Evolutionary conservation across 2,329 filamentous ascomycete genomes (phyloP), one percentile per base, ranked within the genome.

Genomic region (Rhynchosporium secalis): DNA sequence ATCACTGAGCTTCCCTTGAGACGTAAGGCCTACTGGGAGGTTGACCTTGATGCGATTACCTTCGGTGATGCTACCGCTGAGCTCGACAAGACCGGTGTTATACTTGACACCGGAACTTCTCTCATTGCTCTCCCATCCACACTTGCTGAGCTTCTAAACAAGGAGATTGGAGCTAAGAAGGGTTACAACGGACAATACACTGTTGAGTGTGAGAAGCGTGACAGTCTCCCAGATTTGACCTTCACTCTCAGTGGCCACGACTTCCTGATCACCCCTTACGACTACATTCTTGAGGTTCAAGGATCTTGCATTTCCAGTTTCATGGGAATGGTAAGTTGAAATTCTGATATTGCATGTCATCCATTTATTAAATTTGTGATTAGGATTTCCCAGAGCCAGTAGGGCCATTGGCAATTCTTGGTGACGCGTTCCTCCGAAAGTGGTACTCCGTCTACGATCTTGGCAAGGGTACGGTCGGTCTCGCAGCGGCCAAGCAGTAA

Each of bases 11-110:
- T 99, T 70, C 95, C 95, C 60, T 86, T 99, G 71, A 91, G 95
- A 78, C 91, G 95, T 76, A 98, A 98, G 89, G 95, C 95, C 56
- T 99, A 99, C 86, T 99, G 95, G 95, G 95, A 99, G 84, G 94
- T 99, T 61, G 93, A 98, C 73, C 87, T 99, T 65, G 89, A 98
- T 73, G 84, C 92, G 68, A 95, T 99, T 79, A 87, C 89, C 61
- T 92, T 97, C 68, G 96, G 95, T 72, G 84, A 93, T 58, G 86
- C 90, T 74, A 88, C 86, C 69, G 93, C 93, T 65, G 90, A 96
- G 77, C 87, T 98, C 68, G 94, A 98, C 69, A 86, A 91, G 83
- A 97, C 92, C 63, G 96, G 95, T 80, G 91, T 92, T 72, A 97
- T 99, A 69, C 90, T 99, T 65, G 95, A 99, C 83, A 99, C 95